Evolutionary conservation across 352 stramenopile genomes (phyloP).

Genomic region (Phytophthora sojae): DNA sequence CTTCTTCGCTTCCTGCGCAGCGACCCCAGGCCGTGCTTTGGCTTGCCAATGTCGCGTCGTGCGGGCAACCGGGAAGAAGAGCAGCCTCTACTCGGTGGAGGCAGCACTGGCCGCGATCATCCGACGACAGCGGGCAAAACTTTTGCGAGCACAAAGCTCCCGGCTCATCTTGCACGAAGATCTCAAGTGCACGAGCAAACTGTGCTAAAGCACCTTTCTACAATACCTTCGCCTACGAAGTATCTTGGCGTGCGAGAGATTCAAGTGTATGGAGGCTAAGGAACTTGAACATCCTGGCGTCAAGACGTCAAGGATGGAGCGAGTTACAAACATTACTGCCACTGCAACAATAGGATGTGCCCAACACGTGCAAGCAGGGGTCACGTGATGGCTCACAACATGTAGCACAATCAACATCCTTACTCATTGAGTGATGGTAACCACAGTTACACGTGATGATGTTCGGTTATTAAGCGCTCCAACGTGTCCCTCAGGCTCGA

Average conservation of each 20-base stretch:
- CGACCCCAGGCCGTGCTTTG: background rate
- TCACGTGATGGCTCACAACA: background rate
- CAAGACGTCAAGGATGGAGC: constrained; percentile 25
- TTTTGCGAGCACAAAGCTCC: background rate
- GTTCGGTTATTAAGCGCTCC: too few species aligned
- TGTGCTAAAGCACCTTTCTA: background rate
- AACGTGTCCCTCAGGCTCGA: too few species aligned
- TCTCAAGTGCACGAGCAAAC: background rate
- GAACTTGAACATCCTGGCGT: constrained; percentile 1
- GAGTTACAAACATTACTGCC: constrained; percentile 21
- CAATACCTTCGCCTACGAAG: too few species aligned
- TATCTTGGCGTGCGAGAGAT: too few species aligned
- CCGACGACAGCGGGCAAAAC: too few species aligned
- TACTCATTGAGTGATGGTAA: too few species aligned
- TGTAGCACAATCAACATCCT: background rate
- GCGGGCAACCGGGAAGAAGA: too few species aligned
- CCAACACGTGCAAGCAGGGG: too few species aligned
- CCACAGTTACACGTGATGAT: too few species aligned
- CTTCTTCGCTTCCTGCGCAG: background rate
- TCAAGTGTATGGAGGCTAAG: too few species aligned
- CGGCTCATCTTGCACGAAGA: background rate
- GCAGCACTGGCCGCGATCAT: background rate
- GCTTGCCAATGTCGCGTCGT: background rate
- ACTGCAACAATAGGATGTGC: constrained; percentile 25
- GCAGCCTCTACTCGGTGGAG: too few species aligned